Base-by-base conservation (phyloP, 1,284 basidiomycete genomes). In the Sphagnurus paluster region DNA sequence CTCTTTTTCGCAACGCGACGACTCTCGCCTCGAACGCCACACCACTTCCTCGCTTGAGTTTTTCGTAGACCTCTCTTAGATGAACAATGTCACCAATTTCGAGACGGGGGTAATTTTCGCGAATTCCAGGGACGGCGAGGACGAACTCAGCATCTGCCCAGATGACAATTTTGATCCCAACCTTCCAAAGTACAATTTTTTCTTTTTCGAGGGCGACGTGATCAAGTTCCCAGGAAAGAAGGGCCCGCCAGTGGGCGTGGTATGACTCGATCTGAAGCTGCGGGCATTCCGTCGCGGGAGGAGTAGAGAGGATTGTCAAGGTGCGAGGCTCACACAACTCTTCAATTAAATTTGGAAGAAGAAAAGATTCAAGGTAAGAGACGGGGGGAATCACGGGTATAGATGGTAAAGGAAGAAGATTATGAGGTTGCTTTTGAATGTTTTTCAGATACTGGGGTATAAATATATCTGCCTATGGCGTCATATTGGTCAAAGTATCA, bases 361-460 rank as follows among this genome's bases (percentile, higher is more conserved):
- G 57, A 51, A 64, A 66, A 37, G 62, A 65, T 56, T 61, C 61
- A 54, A 64, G 57, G 59, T 68, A 69, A n/a, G 64, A 56, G 45
- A 61, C 39, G 45, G 66, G 49, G 34, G 72, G 74, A 55, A 72
- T 74, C 30, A 67, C 45, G 50, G 67, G 61, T 53, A 70, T 55
- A 44, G 72, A 61, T n/a, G 67, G 64, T 24, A 74, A 58, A 48
- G 70, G 64, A 35, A 62, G 55, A 44, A 76, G 62, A 23, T 56
- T 58, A 56, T 75, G 71, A 37, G 64, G 56, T 57, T 68, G 66
- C 49, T 62, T 70, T 65, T 76, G 72, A 16, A 76, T 70, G 49
- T 72, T 66, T 65, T 66, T 67, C 47, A 76, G 61, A 59, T 70
- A 74, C 56, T 70, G 65, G 36, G 71, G 74, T 48, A 73, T 60